Percentiles rank a stretch among this genome's conserved stretches.
phyloP scores from a whole-genome alignment of 257 asterid genomes.

The Fraxinus anomala region DNA sequence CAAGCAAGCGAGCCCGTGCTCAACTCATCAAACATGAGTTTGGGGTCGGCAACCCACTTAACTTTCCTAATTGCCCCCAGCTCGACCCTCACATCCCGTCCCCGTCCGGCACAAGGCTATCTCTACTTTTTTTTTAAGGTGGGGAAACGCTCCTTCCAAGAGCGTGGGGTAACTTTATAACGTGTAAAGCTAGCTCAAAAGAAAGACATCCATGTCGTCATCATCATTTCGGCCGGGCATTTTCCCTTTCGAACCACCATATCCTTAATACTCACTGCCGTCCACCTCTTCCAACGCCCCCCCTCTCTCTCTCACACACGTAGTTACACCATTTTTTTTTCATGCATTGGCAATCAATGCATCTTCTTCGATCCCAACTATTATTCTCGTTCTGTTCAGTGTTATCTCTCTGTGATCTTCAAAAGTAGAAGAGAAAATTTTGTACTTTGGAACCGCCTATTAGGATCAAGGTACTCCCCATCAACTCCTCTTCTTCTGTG shows the following conservation, averaged over 20 bases:
- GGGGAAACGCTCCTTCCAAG: neutral
- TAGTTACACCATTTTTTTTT: conserved; percentile 33
- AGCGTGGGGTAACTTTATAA: neutral
- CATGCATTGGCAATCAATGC: conserved; percentile 72
- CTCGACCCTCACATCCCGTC: too few species aligned
- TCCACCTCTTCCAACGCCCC: neutral
- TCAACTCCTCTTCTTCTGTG: conserved; percentile 6
- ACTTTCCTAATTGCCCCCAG: too few species aligned
- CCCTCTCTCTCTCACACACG: conserved; percentile 28
- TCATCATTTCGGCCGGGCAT: conserved; percentile 43
- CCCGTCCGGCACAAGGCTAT: too few species aligned
- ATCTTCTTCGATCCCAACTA: conserved; percentile 37
- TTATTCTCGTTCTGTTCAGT: conserved; percentile 38
- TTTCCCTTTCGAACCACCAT: conserved; percentile 29
- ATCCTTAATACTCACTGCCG: neutral
- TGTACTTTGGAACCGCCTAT: conserved; percentile 8
- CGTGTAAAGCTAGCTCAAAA: conserved; percentile 27
- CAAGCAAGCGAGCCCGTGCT: too few species aligned
- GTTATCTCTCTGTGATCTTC: conserved; percentile 28
- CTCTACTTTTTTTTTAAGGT: neutral
- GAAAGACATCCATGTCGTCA: conserved; percentile 34
- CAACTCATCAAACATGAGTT: too few species aligned
- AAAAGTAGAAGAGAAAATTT: neutral
- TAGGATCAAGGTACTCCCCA: conserved; percentile 32
- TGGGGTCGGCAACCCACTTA: too few species aligned